Evolutionary conservation across 257 asterid genomes (phyloP).

Genomic region (Buddleja alternifolia): DNA sequence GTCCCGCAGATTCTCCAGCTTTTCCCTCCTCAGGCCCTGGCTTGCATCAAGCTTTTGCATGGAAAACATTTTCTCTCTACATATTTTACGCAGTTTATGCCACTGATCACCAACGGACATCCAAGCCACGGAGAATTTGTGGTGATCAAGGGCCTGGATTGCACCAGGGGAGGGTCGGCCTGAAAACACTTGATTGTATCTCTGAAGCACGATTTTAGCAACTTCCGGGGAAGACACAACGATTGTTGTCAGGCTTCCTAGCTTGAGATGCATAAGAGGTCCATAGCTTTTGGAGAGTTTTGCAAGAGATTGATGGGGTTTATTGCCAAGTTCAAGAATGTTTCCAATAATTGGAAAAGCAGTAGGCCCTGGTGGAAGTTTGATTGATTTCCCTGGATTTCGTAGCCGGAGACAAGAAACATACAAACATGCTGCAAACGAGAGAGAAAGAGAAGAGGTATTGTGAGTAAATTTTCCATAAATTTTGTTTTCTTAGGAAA

Average conservation of each 20-base stretch:
- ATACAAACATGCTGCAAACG: not conserved
- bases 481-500: no score
- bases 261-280: conserved; percentile 32
- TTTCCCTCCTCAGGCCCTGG: conserved; percentile 32
- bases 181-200: conserved; percentile 24
- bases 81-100: conserved; percentile 32
- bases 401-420: not conserved
- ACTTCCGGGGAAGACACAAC: conserved; percentile 25
- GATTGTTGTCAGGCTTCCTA: conserved; percentile 19
- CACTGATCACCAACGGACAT: conserved; percentile 12
- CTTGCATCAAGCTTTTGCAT: conserved; percentile 29
- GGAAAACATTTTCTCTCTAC: conserved; percentile 31
- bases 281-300: conserved; percentile 35
- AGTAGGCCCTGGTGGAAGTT: conserved; percentile 26
- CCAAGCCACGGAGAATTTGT: conserved; percentile 30
- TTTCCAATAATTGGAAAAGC: conserved; percentile 32
- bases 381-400: not conserved
- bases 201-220: conserved; percentile 25
- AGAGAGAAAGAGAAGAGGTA: not conserved
- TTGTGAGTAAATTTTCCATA: no score
- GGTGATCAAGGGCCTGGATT: not conserved
- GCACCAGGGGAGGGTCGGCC: not conserved
- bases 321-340: conserved; percentile 22
- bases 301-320: conserved; percentile 29
- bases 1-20: conserved; percentile 21